phyloP scores from a whole-genome alignment of 2,329 filamentous ascomycete species.

The Aureobasidium sp. region DNA sequence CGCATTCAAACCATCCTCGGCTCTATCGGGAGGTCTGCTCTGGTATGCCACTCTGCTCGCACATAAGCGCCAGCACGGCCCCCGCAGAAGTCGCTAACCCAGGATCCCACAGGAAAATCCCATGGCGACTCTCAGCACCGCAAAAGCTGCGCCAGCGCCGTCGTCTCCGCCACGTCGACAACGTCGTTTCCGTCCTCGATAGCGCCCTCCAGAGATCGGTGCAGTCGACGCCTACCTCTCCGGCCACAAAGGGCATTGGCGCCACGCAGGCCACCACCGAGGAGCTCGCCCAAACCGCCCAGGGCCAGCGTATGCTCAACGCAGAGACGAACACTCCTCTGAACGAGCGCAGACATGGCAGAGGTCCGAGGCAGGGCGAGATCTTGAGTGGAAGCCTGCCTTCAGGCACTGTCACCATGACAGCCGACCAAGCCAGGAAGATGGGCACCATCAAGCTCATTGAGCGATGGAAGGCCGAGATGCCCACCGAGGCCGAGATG shows the following conservation, averaged over 20 bases:
- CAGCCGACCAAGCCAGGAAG: constrained; percentile 24
- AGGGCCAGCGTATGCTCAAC: constrained; percentile 28
- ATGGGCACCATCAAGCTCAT: constrained; percentile 64
- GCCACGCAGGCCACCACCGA: constrained; percentile 22
- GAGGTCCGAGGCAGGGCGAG: constrained; percentile 28
- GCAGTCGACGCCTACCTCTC: constrained; percentile 10
- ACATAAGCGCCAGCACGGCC: neutral
- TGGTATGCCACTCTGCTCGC: constrained; percentile 51
- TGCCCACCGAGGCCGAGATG: constrained; percentile 96
- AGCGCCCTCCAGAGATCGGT: constrained; percentile 61
- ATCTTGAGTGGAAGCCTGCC: constrained; percentile 18
- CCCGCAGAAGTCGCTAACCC: no score
- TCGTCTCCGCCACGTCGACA: constrained; percentile 78
- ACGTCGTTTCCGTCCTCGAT: constrained; percentile 76
- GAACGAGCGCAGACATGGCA: constrained; percentile 25
- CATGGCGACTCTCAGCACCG: constrained; percentile 86
- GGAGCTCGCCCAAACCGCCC: constrained; percentile 26
- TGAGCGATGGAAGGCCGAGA: constrained; percentile 87
- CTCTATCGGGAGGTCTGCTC: constrained; percentile 71
- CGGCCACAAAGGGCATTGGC: constrained; percentile 15
- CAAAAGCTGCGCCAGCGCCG: constrained; percentile 84
- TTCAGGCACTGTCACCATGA: constrained; percentile 16
- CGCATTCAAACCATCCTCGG: constrained; percentile 70
- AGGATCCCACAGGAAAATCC: constrained; percentile 81
- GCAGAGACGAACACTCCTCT: constrained; percentile 17